These are phyloP conservation scores for Cynara cardunculus DNA, from an alignment of 129 eudicot species.

Conservation along the genomic window DNA sequence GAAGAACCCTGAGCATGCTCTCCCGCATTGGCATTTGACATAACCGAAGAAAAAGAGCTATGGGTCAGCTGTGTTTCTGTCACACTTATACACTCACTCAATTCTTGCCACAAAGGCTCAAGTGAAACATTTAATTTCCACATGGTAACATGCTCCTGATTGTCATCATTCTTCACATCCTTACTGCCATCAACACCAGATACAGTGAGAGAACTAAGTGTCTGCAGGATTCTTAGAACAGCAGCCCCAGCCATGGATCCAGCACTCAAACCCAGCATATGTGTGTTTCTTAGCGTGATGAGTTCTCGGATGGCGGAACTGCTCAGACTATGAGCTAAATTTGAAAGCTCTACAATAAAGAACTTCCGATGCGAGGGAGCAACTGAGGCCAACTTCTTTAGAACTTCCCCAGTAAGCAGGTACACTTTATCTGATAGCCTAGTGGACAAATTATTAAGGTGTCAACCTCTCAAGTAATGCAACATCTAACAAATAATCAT, in stretches of 20 bases:
- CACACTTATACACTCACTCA: constrained; percentile 85
- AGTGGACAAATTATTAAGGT: background rate
- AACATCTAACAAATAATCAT: background rate
- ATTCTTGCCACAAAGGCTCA: constrained; percentile 91
- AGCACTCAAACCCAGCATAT: constrained; percentile 91
- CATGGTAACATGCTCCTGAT: constrained; percentile 75
- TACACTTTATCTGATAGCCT: constrained; percentile 98
- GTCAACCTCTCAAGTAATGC: constrained; percentile 2
- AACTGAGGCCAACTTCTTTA: constrained; percentile 78
- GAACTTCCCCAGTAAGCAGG: constrained; percentile 78
- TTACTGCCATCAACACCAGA: constrained; percentile 30
- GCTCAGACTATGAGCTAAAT: constrained; percentile 71
- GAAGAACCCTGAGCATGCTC: constrained; percentile 61
- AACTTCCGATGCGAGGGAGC: constrained; percentile 72
- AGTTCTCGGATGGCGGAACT: constrained; percentile 84
- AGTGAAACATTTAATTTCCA: constrained; percentile 70
- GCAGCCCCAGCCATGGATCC: constrained; percentile 99
- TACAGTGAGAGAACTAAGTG: constrained; percentile 77
- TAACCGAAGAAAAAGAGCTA: constrained; percentile 52
- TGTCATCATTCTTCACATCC: constrained; percentile 38
- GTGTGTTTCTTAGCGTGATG: constrained; percentile 70
- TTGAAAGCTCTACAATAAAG: constrained; percentile 79
- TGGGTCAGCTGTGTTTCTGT: constrained; percentile 78
- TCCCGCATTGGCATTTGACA: constrained; percentile 41
- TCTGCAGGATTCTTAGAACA: constrained; percentile 82